Percentiles rank a stretch among this genome's conserved stretches.
Conservation (phyloP, 176 grass and related monocot genomes). For the Oryza meyeriana region DNA sequence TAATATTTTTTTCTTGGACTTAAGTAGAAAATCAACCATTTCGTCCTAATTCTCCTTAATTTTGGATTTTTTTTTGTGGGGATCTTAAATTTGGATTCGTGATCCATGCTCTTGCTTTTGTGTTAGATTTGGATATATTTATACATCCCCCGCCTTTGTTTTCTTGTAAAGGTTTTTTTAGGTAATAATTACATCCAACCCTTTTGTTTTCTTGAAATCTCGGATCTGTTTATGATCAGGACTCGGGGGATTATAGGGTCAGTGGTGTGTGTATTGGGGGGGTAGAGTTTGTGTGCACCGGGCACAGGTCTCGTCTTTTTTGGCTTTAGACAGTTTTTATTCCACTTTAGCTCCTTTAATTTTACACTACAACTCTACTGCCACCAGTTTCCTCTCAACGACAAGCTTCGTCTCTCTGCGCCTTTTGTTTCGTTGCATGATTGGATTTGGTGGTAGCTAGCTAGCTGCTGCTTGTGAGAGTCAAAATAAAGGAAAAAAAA, state of each 20-base stretch:
- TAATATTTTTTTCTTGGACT: too few relatives aligned
- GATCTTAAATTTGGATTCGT: too few relatives aligned
- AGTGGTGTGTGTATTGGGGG: neutral
- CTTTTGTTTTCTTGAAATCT: neutral
- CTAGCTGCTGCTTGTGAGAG: constrained; percentile 9
- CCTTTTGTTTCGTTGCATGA: constrained; percentile 31
- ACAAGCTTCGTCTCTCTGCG: neutral
- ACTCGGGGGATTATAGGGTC: too few relatives aligned
- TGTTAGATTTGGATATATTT: too few relatives aligned
- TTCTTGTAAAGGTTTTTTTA: neutral
- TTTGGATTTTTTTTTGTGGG: too few relatives aligned
- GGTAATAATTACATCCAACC: neutral
- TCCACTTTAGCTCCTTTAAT: neutral
- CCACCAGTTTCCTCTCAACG: neutral
- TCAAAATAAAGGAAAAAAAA: constrained; percentile 42
- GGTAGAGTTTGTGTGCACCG: neutral
- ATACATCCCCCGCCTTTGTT: too few relatives aligned
- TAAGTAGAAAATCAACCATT: too few relatives aligned
- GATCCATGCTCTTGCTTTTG: too few relatives aligned
- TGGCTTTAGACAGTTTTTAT: neutral
- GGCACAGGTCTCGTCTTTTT: neutral
- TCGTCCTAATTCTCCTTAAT: too few relatives aligned
- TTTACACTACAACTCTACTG: neutral
- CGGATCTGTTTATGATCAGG: neutral
- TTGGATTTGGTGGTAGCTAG: constrained; percentile 41